Conservation (phyloP, 2,329 filamentous ascomycete genomes). For the Cordyceps tenuipes region DNA sequence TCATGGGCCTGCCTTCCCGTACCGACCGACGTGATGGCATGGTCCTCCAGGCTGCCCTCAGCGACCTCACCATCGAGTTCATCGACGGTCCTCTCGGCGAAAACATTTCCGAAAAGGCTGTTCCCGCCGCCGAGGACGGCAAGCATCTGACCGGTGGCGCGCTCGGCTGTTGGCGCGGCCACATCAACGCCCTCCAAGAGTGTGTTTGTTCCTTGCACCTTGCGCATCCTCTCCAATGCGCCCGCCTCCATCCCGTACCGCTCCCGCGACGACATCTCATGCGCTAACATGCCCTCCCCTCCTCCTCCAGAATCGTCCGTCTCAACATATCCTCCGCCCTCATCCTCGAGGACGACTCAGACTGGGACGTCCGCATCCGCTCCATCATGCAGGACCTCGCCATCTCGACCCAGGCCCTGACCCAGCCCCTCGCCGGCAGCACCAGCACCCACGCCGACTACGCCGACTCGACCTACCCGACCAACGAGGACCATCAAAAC, state of each 20-base stretch:
- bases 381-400: slow-evolving; percentile 35
- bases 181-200: slow-evolving; percentile 28
- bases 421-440: slow-evolving; percentile 19
- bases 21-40: slow-evolving; percentile 43
- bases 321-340: slow-evolving; percentile 36
- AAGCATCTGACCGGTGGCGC: slow-evolving; percentile 8
- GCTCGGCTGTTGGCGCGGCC: slow-evolving; percentile 26
- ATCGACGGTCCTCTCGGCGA: slow-evolving; percentile 34
- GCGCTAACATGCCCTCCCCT: not conserved
- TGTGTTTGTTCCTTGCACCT: slow-evolving; percentile 11
- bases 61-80: slow-evolving; percentile 35
- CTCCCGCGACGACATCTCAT: not conserved
- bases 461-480: slow-evolving; percentile 18
- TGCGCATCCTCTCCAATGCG: not conserved
- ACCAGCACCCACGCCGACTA: slow-evolving; percentile 15
- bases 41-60: slow-evolving; percentile 36
- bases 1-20: slow-evolving; percentile 40
- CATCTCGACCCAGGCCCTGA: slow-evolving; percentile 23
- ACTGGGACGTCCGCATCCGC: slow-evolving; percentile 45
- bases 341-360: slow-evolving; percentile 46
- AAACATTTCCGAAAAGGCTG: slow-evolving; percentile 27
- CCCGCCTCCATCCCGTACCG: not conserved
- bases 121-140: slow-evolving; percentile 17
- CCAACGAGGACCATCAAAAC: slow-evolving; percentile 3
- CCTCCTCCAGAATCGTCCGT: slow-evolving; percentile 29